Percentiles rank a stretch among this genome's conserved stretches.
phyloP scores from a whole-genome alignment of 495 filamentous ascomycete species.

The Aspergillus coremiiformis region DNA sequence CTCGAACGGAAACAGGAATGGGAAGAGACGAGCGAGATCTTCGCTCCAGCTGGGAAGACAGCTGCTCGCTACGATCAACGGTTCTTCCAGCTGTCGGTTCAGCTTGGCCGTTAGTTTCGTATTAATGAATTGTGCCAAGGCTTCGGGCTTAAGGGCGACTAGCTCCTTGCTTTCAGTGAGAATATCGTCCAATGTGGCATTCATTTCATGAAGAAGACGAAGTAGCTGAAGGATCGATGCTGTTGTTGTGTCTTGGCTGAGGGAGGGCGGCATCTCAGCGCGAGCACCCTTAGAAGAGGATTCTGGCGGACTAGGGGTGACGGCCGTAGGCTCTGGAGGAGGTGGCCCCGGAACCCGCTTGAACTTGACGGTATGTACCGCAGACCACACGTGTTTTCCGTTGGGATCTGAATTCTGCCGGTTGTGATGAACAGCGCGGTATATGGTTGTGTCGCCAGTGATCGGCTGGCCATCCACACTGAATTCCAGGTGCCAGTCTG shows the following conservation, averaged over 20 bases:
- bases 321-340: constrained; percentile 64
- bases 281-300: constrained; percentile 35
- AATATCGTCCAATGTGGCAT: constrained; percentile 94
- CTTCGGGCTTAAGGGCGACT: constrained; percentile 68
- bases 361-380: constrained; percentile 86
- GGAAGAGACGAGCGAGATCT: constrained; percentile 90
- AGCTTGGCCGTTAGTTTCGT: constrained; percentile 99
- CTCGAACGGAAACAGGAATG: constrained; percentile 99
- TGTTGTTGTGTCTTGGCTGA: constrained; percentile 74
- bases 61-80: constrained; percentile 95
- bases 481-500: constrained; percentile 98
- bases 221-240: constrained; percentile 83
- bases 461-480: constrained; percentile 78
- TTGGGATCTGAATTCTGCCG: constrained; percentile 52
- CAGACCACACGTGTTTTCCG: constrained; percentile 77
- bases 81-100: constrained; percentile 94
- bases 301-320: constrained; percentile 48
- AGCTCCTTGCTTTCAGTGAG: constrained; percentile 74
- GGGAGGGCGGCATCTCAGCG: constrained; percentile 65
- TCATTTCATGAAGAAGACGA: constrained; percentile 87
- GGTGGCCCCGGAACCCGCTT: constrained; percentile 82
- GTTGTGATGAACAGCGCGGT: constrained; percentile 82
- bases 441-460: constrained; percentile 89
- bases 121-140: constrained; percentile 93
- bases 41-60: constrained; percentile 96